These are phyloP conservation scores for Musa balbisiana DNA, from an alignment of 202 grass and related monocot genomes.

Conservation along the genomic window DNA sequence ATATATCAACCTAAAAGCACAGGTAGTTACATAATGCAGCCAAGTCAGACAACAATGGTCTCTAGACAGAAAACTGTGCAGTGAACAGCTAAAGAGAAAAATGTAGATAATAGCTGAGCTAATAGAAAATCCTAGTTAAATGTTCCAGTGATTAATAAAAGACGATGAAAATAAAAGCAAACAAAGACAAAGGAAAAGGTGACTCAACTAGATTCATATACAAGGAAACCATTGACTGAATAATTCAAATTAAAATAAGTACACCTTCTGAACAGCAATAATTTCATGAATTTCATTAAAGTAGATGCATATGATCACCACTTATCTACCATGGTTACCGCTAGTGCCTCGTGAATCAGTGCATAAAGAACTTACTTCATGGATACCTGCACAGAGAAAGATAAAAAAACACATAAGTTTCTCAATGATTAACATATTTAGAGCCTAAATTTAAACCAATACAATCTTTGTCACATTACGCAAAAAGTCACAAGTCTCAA, in stretches of 20 bases:
- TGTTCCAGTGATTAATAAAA: too few relatives aligned
- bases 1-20: too few relatives aligned
- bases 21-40: neutral
- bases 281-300: neutral
- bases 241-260: neutral
- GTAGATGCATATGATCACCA: neutral
- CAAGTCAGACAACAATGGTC: neutral
- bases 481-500: neutral
- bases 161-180: neutral
- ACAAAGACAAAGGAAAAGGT: neutral
- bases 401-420: constrained; percentile 15
- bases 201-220: neutral
- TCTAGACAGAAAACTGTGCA: neutral
- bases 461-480: neutral
- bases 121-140: too few relatives aligned
- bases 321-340: constrained; percentile 2
- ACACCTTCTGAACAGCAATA: neutral
- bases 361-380: constrained; percentile 68
- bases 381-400: constrained; percentile 69
- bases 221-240: neutral
- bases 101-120: neutral
- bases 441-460: neutral
- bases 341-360: constrained; percentile 12
- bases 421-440: constrained; percentile 3
- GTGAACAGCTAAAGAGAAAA: neutral